Base-by-base conservation (phyloP, 371 early-diverging fungal genomes). In the Mucor sp. region DNA sequence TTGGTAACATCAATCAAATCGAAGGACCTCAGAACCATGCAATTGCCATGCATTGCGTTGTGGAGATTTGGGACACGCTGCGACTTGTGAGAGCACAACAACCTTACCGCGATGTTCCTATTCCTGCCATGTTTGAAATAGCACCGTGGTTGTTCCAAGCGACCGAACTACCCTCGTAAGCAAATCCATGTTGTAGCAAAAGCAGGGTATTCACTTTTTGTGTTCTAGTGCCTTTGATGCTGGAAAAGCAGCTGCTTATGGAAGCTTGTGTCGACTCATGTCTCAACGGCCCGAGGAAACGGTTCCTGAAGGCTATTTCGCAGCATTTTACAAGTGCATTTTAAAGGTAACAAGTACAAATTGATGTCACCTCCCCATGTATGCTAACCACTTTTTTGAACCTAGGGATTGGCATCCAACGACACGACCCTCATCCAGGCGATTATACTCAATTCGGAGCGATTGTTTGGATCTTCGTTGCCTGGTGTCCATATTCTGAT, bases 191-290 rank as follows among this genome's bases (percentile, higher is more conserved):
- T 27, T 11, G n/a, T n/a, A n/a, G n/a, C n/a, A n/a, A n/a, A n/a
- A n/a, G n/a, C n/a, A n/a, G n/a, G n/a, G n/a, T n/a, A n/a, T n/a
- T n/a, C n/a, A n/a, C n/a, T n/a, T n/a, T n/a, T n/a, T n/a, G n/a
- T n/a, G n/a, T n/a, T n/a, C n/a, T n/a, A 90, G 88, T 47, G 74
- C 83, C 0, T 87, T 73, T 70, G 76, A 79, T 53, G 81, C 78
- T 7, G 90, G 93, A 21, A 79, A 85, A 23, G 86, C 85, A 25
- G 61, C 72, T 15, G 92, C 92, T 2, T 88, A 83, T 74, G 90
- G 90, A 0, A 84, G 86, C 58, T 72, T 94, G 9, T 93, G 94
- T 68, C 77, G 89, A n/a, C 78, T 92, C 58, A 90, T 95, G 87
- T 87, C 86, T 35, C 87, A 85, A 23, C 74, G 87, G 21, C 87